Evolutionary conservation across 768 basidiomycete species (phyloP), one percentile per base, ranked within the genome.

Genomic region (Lactifluus rugatus): DNA sequence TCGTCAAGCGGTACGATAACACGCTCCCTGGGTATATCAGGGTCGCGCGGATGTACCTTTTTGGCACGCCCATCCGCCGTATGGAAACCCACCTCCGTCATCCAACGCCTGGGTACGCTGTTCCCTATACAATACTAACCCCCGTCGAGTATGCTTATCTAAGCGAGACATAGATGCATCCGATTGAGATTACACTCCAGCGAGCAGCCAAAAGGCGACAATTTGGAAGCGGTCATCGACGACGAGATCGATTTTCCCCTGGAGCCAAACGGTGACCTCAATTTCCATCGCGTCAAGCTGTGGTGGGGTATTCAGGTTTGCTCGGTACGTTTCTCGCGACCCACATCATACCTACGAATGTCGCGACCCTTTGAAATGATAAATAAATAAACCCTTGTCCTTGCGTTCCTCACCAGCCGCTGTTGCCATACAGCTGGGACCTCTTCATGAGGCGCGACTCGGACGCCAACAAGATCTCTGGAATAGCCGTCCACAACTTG

Each of bases 161-260:
- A 36, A 4, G 34, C 14, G 36, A 16, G 32, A 13, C 36, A 19
- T 37, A 64, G 63, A n/a, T 62, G 61, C 37, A 53, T 64, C n/a
- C 60, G 61, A 3, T 44, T 64, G 34, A 56, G 50, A 41, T 17
- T 64, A 2, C 56, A 45, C 42, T 58, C 61, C 6, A 45, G 60
- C 47, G 13, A 31, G 16, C 47, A 62, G 32, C 44, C 39, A 7
- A 34, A 52, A 14, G 8, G 41, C 28, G 25, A 19, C 6, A 19
- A 39, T 23, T 21, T 28, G 5, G 25, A 21, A 9, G 47, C 52
- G 19, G 21, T 51, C 19, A n/a, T 52, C 34, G 60, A 62, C 19
- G 63, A 64, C 45, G 52, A 58, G 34, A 23, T 58, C 31, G 63
- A 64, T 19, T 59, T 64, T 8, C 63, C 61, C 9, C 46, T 64